Base-by-base conservation (phyloP, 805 yeast genomes). In the Myxozyma sirexii region DNA sequence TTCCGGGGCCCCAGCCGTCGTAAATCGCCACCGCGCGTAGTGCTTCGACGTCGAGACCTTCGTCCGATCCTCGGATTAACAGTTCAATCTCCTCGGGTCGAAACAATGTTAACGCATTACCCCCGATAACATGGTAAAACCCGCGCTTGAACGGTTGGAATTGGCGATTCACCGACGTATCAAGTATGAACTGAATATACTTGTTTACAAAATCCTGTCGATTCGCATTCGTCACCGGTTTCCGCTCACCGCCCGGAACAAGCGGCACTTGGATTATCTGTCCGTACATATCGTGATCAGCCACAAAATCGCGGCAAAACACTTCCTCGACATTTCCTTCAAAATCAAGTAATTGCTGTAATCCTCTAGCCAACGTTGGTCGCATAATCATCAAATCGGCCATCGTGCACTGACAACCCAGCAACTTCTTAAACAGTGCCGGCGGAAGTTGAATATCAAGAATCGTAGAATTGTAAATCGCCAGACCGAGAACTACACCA, bases 401-500 rank as follows among this genome's bases (percentile, higher is more conserved):
- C 49, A 89, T 73, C 0, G 78, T 79, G 27, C 84, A 74, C 4
- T 81, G 81, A 53, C 80, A 77, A 4, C 78, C 78, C 66, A 90
- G 76, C 41, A 93, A 74, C 61, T 88, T 81, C 74, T 90, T 92
- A 74, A 88, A 94, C 39, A 91, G 72, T 0, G 88, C 88, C 35
- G 76, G 75, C 0, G 98, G 97, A 57, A 93, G 83, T 46, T 81
- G 82, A 56, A 93, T 76, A 70, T 91, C 97, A 47, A 93, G 75
- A 50, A 92, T 90, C 0, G 91, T 87, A 0, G 97, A 88, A 72
- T 93, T 94, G 72, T 89, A 90, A 35, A 94, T 85, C 0, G 98
- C 97, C 66, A 94, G 78, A 0, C 97, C 98, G 42, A 94, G 74
- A 1, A 91, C 86, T 1, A 88, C 88, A 0, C 99, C 99, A 56